A percentile compares a stretch with the other conserved stretches of the same genome.
Conservation (phyloP, 306 rosid species). For the apple (Malus domestica) region DNA sequence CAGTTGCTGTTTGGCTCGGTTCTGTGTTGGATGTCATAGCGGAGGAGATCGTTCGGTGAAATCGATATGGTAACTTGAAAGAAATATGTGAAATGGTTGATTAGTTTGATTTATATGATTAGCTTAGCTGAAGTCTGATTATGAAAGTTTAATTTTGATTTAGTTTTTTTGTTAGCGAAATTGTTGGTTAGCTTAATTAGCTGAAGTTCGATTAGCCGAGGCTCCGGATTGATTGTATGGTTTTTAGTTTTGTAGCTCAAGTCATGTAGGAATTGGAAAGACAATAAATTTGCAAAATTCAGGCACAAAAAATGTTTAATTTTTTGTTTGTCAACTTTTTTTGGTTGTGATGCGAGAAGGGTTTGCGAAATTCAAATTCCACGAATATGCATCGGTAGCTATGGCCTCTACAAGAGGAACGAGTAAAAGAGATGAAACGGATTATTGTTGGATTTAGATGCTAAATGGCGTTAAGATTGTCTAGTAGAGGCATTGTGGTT, state of each 20-base stretch:
- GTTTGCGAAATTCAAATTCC: not conserved
- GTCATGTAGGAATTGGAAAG: not conserved
- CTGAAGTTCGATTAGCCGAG: not conserved
- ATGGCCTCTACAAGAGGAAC: not conserved
- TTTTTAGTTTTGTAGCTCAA: not conserved
- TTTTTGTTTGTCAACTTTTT: not conserved
- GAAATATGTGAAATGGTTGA: not conserved
- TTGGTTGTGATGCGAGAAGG: not conserved
- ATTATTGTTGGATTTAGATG: not conserved
- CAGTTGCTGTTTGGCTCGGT: conserved; percentile 20
- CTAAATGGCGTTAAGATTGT: not conserved
- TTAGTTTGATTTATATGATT: conserved; percentile 37
- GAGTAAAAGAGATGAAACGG: not conserved
- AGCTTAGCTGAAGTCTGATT: conserved; percentile 43
- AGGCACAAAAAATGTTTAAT: not conserved
- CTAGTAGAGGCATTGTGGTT: not conserved
- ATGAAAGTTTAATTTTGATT: conserved; percentile 13
- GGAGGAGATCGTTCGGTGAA: conserved; percentile 49
- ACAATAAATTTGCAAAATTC: not conserved
- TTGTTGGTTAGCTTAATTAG: not conserved
- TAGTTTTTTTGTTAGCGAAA: not conserved
- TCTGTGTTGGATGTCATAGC: conserved; percentile 79
- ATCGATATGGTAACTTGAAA: conserved; percentile 72
- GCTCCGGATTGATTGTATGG: not conserved
- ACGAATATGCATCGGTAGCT: not conserved